Conservation (phyloP, 208 protist species). For the Trypanosoma scelopori region DNA sequence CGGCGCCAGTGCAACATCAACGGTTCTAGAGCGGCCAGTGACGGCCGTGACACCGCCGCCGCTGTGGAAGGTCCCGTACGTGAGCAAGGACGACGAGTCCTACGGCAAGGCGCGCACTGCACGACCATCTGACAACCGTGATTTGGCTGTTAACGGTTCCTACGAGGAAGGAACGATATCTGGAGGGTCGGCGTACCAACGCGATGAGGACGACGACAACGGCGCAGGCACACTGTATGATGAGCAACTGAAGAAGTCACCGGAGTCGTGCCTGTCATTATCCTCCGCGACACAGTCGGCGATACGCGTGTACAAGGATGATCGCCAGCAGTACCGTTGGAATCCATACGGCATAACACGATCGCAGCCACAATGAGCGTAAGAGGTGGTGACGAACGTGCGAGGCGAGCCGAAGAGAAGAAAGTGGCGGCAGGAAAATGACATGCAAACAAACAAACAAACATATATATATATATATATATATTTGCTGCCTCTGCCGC, state of each 20-base stretch:
- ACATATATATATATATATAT: no score
- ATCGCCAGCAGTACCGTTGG: constrained; percentile 12
- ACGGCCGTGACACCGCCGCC: not conserved
- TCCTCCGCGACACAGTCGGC: not conserved
- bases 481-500: no score
- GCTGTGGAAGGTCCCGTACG: not conserved
- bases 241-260: not conserved
- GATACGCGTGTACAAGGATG: constrained; percentile 13
- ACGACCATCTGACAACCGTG: constrained; percentile 5
- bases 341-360: constrained; percentile 13
- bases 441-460: no score
- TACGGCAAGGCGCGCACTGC: constrained; percentile 1
- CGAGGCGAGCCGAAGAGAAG: no score
- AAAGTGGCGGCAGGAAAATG: no score
- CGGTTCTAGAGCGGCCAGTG: not conserved
- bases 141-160: not conserved
- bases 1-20: not conserved
- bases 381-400: no score
- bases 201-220: not conserved
- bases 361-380: not conserved
- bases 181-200: not conserved
- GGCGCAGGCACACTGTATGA: not conserved
- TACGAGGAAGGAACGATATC: not conserved
- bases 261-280: not conserved
- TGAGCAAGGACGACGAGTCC: not conserved